Conservation (phyloP, 2,329 filamentous ascomycete species). For the Cercospora sojina region DNA sequence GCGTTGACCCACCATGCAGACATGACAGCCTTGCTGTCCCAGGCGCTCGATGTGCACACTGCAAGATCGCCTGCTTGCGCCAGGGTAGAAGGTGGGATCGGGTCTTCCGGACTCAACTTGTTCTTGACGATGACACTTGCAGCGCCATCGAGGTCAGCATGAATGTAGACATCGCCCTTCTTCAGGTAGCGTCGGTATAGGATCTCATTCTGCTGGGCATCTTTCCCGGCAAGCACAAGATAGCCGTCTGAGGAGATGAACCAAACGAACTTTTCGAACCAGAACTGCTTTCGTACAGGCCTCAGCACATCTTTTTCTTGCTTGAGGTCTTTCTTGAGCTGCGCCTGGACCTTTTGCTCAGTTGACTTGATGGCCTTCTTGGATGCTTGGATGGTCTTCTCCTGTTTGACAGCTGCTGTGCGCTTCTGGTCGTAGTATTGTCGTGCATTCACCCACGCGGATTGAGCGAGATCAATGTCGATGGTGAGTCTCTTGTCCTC, state of each 20-base stretch:
- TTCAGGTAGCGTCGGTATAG: constrained; percentile 84
- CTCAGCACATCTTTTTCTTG: constrained; percentile 86
- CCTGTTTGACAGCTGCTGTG: constrained; percentile 77
- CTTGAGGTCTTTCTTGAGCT: constrained; percentile 84
- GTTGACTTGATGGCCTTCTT: constrained; percentile 82
- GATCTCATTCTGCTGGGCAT: constrained; percentile 85
- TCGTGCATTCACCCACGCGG: constrained; percentile 84
- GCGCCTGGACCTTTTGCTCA: constrained; percentile 80
- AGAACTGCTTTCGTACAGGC: constrained; percentile 77
- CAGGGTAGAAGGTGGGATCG: constrained; percentile 86
- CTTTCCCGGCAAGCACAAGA: constrained; percentile 80
- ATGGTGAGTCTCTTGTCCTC: constrained; percentile 59
- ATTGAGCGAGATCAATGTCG: constrained; percentile 79
- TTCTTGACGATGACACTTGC: constrained; percentile 90
- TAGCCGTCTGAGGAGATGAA: constrained; percentile 97
- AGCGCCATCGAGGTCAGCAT: constrained; percentile 84
- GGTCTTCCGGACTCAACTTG: constrained; percentile 72
- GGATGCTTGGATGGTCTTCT: constrained; percentile 81
- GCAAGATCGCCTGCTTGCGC: constrained; percentile 84
- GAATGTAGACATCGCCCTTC: constrained; percentile 88
- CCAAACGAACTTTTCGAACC: constrained; percentile 97
- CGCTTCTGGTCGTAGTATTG: constrained; percentile 92
- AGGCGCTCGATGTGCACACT: constrained; percentile 82
- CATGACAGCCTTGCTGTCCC: constrained; percentile 96
- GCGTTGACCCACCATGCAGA: constrained; percentile 93